A percentile compares a stretch with the other conserved stretches of the same genome.
These are phyloP conservation scores for Filobasidium floriforme DNA, from an alignment of 768 basidiomycete genomes.

Conservation along the genomic window DNA sequence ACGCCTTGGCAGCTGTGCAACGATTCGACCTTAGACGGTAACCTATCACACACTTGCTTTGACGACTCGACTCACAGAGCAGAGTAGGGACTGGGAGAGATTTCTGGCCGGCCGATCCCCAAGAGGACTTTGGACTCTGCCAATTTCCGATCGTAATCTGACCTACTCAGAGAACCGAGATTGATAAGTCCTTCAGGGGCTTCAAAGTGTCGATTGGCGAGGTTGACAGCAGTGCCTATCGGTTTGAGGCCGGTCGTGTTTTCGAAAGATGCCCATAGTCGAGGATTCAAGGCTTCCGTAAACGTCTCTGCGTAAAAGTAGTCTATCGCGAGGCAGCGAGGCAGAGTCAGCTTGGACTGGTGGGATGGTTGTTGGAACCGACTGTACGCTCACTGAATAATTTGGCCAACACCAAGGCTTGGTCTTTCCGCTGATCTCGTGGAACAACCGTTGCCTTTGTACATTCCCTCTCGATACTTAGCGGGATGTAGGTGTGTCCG, in stretches of 20 bases:
- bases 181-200: constrained; percentile 10
- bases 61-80: constrained; percentile 28
- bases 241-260: constrained; percentile 1
- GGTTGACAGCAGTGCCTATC: neutral
- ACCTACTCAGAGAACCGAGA: constrained; percentile 26
- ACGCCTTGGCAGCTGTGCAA: constrained; percentile 14
- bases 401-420: constrained; percentile 12
- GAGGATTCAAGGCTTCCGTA: neutral
- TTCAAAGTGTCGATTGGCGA: neutral
- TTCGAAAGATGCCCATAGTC: constrained; percentile 8
- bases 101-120: constrained; percentile 36
- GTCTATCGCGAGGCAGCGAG: neutral
- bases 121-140: constrained; percentile 33
- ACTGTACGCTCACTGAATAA: constrained; percentile 1
- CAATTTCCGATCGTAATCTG: constrained; percentile 32
- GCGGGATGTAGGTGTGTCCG: constrained; percentile 5
- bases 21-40: neutral
- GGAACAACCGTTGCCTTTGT: constrained; percentile 2
- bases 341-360: neutral
- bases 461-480: constrained; percentile 9
- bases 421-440: constrained; percentile 3
- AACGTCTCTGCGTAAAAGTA: constrained; percentile 14
- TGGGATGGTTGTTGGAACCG: too few relatives aligned
- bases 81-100: constrained; percentile 38
- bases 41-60: neutral